Conservation (phyloP, 2,329 filamentous ascomycete genomes). For the Verticillium isaacii region DNA sequence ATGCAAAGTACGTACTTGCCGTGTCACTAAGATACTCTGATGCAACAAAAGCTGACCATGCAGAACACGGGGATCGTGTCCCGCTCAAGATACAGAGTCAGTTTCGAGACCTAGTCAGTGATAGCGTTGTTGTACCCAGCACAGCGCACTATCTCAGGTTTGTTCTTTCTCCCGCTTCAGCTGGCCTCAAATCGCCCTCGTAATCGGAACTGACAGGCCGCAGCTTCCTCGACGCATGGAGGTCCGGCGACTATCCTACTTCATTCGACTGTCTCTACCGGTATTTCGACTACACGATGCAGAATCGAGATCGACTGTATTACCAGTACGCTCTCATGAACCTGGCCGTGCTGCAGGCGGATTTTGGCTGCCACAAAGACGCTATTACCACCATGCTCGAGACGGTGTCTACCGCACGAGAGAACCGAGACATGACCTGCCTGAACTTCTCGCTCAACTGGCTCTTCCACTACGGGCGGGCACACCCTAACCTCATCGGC, state of each 20-base stretch:
- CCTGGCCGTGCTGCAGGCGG: constrained; percentile 85
- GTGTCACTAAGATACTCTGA: not conserved
- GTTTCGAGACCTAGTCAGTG: constrained; percentile 63
- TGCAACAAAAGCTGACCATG: constrained; percentile 7
- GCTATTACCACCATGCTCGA: constrained; percentile 93
- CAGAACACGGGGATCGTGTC: constrained; percentile 72
- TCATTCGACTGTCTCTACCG: constrained; percentile 88
- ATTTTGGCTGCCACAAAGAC: constrained; percentile 88
- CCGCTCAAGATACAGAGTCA: constrained; percentile 68
- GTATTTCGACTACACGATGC: constrained; percentile 96
- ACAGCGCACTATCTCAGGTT: constrained; percentile 74
- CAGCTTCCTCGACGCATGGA: constrained; percentile 89
- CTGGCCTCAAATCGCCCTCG: not conserved
- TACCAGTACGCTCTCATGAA: constrained; percentile 96
- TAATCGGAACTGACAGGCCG: constrained; percentile 9
- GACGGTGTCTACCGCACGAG: constrained; percentile 87
- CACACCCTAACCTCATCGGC: constrained; percentile 70
- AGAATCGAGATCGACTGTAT: constrained; percentile 73
- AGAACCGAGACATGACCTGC: constrained; percentile 88
- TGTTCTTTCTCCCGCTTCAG: not conserved
- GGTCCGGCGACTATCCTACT: constrained; percentile 81
- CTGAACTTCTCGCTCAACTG: constrained; percentile 94
- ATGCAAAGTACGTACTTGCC: constrained; percentile 62
- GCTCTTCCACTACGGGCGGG: constrained; percentile 90
- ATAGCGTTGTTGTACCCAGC: constrained; percentile 64